These are phyloP conservation scores for Magnusiomyces magnusii DNA, from an alignment of 1,139 yeast species.

Conservation along the genomic window DNA sequence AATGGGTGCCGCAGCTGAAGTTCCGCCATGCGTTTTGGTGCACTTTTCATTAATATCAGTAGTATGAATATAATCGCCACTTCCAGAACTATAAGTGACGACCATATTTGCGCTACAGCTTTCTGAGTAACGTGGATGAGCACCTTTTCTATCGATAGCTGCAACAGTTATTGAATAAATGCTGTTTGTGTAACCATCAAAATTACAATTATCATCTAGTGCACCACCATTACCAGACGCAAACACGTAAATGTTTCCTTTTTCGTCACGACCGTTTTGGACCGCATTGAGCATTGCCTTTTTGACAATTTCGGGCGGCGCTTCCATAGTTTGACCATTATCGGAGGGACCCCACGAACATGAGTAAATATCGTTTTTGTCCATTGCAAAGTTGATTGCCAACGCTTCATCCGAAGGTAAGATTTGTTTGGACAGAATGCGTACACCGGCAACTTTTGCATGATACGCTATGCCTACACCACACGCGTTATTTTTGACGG, in stretches of 20 bases:
- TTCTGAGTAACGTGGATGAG: slow-evolving; percentile 86
- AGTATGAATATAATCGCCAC: slow-evolving; percentile 84
- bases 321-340: slow-evolving; percentile 80
- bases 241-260: slow-evolving; percentile 88
- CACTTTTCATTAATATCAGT: slow-evolving; percentile 74
- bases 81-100: slow-evolving; percentile 91
- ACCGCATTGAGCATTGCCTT: slow-evolving; percentile 80
- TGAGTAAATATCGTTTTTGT: slow-evolving; percentile 80
- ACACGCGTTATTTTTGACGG: slow-evolving; percentile 70
- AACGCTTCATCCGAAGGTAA: slow-evolving; percentile 88
- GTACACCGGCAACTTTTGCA: slow-evolving; percentile 80
- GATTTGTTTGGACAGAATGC: slow-evolving; percentile 75
- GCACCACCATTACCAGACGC: slow-evolving; percentile 95
- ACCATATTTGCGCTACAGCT: slow-evolving; percentile 93
- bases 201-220: slow-evolving; percentile 83
- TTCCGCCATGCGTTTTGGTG: slow-evolving; percentile 79
- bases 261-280: slow-evolving; percentile 71
- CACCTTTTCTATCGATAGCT: slow-evolving; percentile 79
- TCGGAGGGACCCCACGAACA: slow-evolving; percentile 99
- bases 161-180: slow-evolving; percentile 94
- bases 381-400: slow-evolving; percentile 71
- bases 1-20: slow-evolving; percentile 98
- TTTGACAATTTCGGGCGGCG: slow-evolving; percentile 69
- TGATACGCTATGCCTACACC: slow-evolving; percentile 93
- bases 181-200: slow-evolving; percentile 95